These are phyloP conservation scores for Haplosporangium sp. DNA, from an alignment of 371 early-diverging fungal species.

Conservation along the genomic window DNA sequence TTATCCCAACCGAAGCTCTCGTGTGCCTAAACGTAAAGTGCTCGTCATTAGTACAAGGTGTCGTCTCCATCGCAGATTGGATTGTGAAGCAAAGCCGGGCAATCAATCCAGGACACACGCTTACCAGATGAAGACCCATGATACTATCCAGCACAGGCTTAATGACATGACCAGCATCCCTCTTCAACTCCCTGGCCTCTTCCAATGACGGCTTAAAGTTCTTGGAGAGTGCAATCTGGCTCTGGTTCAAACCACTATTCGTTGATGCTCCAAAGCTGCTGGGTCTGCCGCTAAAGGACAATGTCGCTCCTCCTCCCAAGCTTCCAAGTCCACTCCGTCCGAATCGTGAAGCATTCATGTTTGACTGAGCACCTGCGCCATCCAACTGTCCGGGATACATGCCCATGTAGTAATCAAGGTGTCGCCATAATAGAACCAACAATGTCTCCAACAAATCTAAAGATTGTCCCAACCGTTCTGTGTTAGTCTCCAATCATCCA, in stretches of 20 bases:
- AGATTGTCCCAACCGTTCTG: not conserved
- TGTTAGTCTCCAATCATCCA: too few relatives aligned
- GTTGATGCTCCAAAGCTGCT: slow-evolving; percentile 17
- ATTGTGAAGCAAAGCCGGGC: not conserved
- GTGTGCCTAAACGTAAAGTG: slow-evolving; percentile 13
- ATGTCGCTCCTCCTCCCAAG: slow-evolving; percentile 12
- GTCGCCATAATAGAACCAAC: slow-evolving; percentile 65
- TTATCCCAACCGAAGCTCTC: slow-evolving; percentile 56
- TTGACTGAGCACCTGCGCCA: slow-evolving; percentile 19
- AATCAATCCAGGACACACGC: not conserved
- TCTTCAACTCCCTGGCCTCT: slow-evolving; percentile 59
- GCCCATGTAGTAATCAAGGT: slow-evolving; percentile 58
- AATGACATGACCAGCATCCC: slow-evolving; percentile 60
- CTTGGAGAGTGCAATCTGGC: slow-evolving; percentile 48
- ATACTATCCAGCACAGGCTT: slow-evolving; percentile 57
- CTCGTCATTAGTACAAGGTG: too few relatives aligned
- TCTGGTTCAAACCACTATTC: slow-evolving; percentile 13
- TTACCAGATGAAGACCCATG: slow-evolving; percentile 54
- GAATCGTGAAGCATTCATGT: slow-evolving; percentile 48
- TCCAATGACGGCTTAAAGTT: slow-evolving; percentile 54
- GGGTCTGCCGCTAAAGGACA: slow-evolving; percentile 34
- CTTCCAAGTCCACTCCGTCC: slow-evolving; percentile 48
- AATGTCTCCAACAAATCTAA: slow-evolving; percentile 62
- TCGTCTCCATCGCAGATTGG: not conserved
- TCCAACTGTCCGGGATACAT: slow-evolving; percentile 47